A percentile compares a stretch with the other conserved stretches of the same genome.
Evolutionary conservation across 306 rosid species (phyloP).

Genomic region (Fragaria nilgerrensis): DNA sequence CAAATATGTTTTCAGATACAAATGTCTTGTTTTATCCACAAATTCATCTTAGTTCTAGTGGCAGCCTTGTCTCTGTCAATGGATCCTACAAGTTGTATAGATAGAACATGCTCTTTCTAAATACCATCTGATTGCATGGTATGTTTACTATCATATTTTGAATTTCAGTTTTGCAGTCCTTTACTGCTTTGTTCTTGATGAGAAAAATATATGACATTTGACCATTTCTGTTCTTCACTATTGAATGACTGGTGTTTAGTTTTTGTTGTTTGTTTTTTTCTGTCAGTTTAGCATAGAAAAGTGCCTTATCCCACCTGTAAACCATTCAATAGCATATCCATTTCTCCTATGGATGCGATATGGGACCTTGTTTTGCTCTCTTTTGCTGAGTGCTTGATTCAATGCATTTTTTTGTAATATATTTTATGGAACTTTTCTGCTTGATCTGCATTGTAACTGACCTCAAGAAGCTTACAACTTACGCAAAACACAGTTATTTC

Average conservation of each 20-base stretch:
- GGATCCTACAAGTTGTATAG: not conserved
- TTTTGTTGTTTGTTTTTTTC: not conserved
- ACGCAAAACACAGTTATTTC: constrained; percentile 11
- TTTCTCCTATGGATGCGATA: not conserved
- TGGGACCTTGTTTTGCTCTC: not conserved
- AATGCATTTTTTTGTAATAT: not conserved
- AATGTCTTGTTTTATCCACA: not conserved
- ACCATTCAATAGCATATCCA: not conserved
- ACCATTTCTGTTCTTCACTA: not conserved
- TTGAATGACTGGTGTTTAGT: not conserved
- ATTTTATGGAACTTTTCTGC: not conserved
- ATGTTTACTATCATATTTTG: not conserved
- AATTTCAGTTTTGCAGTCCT: not conserved
- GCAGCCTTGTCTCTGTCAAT: not conserved
- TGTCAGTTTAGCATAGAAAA: not conserved
- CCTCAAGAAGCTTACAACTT: not conserved
- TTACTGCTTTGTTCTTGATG: not conserved
- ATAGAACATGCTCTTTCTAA: not conserved
- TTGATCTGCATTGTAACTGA: not conserved
- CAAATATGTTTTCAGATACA: not conserved
- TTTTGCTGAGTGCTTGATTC: not conserved
- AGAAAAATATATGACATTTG: not conserved
- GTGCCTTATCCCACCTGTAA: not conserved
- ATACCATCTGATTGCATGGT: not conserved
- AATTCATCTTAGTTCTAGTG: not conserved